These are phyloP conservation scores for Phyllosticta citrichinensis DNA, from an alignment of 2,329 filamentous ascomycete species.

Conservation along the genomic window DNA sequence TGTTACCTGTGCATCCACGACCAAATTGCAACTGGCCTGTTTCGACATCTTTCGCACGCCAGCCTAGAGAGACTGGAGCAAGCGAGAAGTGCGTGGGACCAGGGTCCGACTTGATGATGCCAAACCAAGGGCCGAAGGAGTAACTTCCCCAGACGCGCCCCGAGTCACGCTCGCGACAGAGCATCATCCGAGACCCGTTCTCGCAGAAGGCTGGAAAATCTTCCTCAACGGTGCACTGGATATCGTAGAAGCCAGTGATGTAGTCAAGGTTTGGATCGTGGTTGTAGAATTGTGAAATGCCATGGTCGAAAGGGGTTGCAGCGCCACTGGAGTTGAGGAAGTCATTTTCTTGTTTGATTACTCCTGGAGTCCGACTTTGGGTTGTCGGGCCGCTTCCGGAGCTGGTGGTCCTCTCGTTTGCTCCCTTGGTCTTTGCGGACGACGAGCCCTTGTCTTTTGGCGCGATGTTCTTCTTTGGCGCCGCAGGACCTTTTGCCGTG, in stretches of 20 bases:
- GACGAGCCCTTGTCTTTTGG: neutral
- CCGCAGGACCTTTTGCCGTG: neutral
- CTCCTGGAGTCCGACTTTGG: neutral
- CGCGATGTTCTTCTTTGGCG: neutral
- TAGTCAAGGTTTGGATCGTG: neutral
- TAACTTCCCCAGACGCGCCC: slow-evolving; percentile 40
- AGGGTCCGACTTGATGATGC: slow-evolving; percentile 32
- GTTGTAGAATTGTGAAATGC: neutral
- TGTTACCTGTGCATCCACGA: slow-evolving; percentile 23
- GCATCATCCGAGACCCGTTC: slow-evolving; percentile 22
- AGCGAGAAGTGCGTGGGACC: slow-evolving; percentile 9
- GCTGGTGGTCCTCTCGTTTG: neutral
- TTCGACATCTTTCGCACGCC: slow-evolving; percentile 23
- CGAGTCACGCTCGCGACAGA: slow-evolving; percentile 21
- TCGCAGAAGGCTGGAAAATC: slow-evolving; percentile 1
- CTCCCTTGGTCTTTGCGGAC: neutral
- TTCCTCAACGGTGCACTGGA: slow-evolving; percentile 24
- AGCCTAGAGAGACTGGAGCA: slow-evolving; percentile 14
- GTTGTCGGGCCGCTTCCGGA: neutral
- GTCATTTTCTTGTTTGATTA: neutral
- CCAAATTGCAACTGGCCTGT: slow-evolving; percentile 20
- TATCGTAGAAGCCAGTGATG: slow-evolving; percentile 35
- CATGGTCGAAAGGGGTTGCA: neutral
- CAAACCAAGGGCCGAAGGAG: slow-evolving; percentile 32
- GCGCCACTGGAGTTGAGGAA: neutral